Base-by-base conservation (phyloP, 495 filamentous ascomycete genomes). In the Neurospora sp. region DNA sequence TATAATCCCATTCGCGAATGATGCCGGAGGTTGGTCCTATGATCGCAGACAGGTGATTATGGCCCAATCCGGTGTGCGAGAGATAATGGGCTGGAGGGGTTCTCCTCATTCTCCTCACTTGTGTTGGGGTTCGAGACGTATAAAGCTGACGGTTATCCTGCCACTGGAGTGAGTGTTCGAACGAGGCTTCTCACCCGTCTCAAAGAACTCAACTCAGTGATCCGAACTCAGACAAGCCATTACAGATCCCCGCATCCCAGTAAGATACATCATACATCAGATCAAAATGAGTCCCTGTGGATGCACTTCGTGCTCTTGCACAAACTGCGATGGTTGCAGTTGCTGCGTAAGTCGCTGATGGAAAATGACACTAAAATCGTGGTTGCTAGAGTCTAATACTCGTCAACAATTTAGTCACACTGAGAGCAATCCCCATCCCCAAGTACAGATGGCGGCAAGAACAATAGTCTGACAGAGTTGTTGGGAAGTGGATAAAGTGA, bases 261-360 rank as follows among this genome's bases (percentile, higher is more conserved):
- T 1, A 65, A 12, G 5, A 59, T 59, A 27, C 10, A 6, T 12
- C 10, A 14, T 59, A 27, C 20, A 59, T 7, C 10, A 59, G 20
- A 69, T 16, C 71, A 73, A 41, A 27, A 79, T 78, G 75, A 38
- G 10, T 20, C 70, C 74, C 39, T 80, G 78, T 39, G 71, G 68
- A 16, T 80, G 78, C 74, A 73, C 59, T 27, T 38, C 69, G 45
- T 80, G 78, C 77, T 75, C 74, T 14, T 80, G 78, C 74, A 20
- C 70, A 4, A 73, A 18, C 47, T 80, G 78, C 45, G 39, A 70
- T 31, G 59, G 45, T n/a, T 78, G 77, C 72, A 71, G 47, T 35
- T 80, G 78, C 78, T 80, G 77, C 74, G 78, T 78, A 47, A 65
- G 77, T 74, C 27, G 20, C 47, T 14, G 47, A 18, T 38, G 14